Evolutionary conservation across 805 yeast species (phyloP).

Genomic region (Wickerhamomyces sydowiorum): DNA sequence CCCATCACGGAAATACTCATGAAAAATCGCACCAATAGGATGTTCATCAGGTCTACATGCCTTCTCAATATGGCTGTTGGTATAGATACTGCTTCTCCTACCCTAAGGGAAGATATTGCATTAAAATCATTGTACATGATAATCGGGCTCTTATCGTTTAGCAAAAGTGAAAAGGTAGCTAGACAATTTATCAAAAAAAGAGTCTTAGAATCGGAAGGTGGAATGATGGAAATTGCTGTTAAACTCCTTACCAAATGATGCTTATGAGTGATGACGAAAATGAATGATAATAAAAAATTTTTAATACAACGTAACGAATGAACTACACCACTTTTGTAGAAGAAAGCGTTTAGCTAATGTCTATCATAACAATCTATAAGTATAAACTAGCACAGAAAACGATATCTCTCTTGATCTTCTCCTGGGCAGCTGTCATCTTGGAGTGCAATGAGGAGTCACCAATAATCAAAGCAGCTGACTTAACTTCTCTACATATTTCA

Average conservation of each 20-base stretch:
- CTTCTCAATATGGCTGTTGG: background rate
- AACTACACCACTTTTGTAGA: too few species aligned
- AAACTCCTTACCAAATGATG: background rate
- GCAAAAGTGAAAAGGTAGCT: background rate
- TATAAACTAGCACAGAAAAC: constrained; percentile 96
- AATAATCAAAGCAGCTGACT: constrained; percentile 87
- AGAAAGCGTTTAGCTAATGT: background rate
- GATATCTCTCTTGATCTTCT: constrained; percentile 90
- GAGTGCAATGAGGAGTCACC: constrained; percentile 89
- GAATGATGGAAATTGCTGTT: background rate
- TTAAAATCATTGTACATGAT: background rate
- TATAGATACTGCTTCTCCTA: background rate
- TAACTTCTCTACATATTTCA: constrained; percentile 92
- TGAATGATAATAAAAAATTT: too few species aligned
- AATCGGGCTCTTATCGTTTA: background rate
- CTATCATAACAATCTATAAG: constrained; percentile 31
- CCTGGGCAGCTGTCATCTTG: constrained; percentile 90
- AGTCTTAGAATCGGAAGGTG: background rate
- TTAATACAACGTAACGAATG: too few species aligned
- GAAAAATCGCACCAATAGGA: background rate
- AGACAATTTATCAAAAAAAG: background rate
- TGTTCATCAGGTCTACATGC: background rate
- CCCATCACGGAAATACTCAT: background rate
- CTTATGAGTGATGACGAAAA: background rate
- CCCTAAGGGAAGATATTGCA: background rate